Evolutionary conservation across 2,329 filamentous ascomycete species (phyloP).

Genomic region (Thermomyces lanuginosus): DNA sequence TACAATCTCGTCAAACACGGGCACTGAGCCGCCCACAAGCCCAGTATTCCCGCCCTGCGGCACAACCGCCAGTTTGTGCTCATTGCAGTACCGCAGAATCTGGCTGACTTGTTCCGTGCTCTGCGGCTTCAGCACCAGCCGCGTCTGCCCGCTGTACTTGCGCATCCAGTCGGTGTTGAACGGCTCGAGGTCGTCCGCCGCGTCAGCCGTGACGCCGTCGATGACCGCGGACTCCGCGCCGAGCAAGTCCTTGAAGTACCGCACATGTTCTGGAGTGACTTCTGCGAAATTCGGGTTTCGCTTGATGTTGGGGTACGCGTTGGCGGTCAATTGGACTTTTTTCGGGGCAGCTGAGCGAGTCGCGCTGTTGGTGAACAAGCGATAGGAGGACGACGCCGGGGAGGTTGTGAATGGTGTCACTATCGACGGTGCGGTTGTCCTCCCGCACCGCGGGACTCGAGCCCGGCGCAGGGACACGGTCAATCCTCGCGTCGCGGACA

Average conservation of each 20-base stretch:
- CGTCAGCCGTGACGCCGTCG: conserved; percentile 62
- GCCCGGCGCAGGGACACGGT: conserved; percentile 5
- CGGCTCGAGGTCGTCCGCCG: conserved; percentile 63
- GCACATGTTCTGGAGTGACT: conserved; percentile 63
- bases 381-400: conserved; percentile 5
- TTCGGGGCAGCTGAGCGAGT: conserved; percentile 13
- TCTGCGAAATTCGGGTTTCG: conserved; percentile 55
- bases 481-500: conserved; percentile 5
- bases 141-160: conserved; percentile 85
- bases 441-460: conserved; percentile 2
- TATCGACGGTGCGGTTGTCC: conserved; percentile 1
- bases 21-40: conserved; percentile 84
- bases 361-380: conserved; percentile 16
- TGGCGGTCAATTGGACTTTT: conserved; percentile 58
- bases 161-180: conserved; percentile 99
- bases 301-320: conserved; percentile 64
- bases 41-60: conserved; percentile 96
- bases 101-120: conserved; percentile 78
- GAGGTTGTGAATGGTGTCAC: not conserved
- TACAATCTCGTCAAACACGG: conserved; percentile 96
- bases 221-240: conserved; percentile 65
- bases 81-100: conserved; percentile 88
- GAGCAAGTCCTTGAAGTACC: conserved; percentile 66
- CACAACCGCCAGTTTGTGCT: conserved; percentile 78
- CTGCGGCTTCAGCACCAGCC: conserved; percentile 70